A percentile compares a stretch with the other conserved stretches of the same genome.
These are phyloP conservation scores for Lepidopterella palustris DNA, from an alignment of 495 filamentous ascomycete species.

Conservation along the genomic window DNA sequence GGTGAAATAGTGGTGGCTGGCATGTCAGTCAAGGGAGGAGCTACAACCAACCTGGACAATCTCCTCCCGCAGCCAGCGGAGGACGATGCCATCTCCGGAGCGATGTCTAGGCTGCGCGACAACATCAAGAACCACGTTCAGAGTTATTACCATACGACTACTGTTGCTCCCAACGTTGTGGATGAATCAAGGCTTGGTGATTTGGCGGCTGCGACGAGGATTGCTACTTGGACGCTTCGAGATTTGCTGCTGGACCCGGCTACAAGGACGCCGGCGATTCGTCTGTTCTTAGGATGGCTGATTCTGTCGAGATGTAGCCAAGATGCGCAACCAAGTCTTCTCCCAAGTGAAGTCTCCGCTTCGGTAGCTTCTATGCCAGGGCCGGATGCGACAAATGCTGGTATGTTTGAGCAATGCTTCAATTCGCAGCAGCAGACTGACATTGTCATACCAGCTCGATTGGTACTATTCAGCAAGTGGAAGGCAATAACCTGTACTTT, in stretches of 20 bases:
- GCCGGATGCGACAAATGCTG: background rate
- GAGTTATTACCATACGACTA: slow-evolving; percentile 27
- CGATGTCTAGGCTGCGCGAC: slow-evolving; percentile 30
- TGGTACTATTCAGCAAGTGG: slow-evolving; percentile 30
- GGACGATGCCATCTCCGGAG: slow-evolving; percentile 29
- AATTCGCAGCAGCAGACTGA: background rate
- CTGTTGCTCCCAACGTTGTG: background rate
- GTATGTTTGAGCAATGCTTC: background rate
- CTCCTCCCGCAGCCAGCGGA: slow-evolving; percentile 23
- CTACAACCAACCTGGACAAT: slow-evolving; percentile 2
- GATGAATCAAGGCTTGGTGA: background rate
- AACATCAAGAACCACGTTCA: slow-evolving; percentile 36
- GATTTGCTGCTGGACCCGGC: background rate
- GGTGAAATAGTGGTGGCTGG: background rate
- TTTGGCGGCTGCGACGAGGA: slow-evolving; percentile 2
- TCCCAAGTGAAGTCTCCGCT: slow-evolving; percentile 4
- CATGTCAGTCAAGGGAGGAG: background rate
- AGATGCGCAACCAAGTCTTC: background rate
- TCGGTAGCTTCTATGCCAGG: background rate
- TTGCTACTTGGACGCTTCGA: background rate
- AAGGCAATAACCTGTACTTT: slow-evolving; percentile 27
- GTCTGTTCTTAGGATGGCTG: slow-evolving; percentile 27
- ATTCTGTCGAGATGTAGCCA: slow-evolving; percentile 24
- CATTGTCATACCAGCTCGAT: background rate
- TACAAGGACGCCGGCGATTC: slow-evolving; percentile 10